Evolutionary conservation across 495 filamentous ascomycete species (phyloP), one percentile per base, ranked within the genome.

Genomic region (Xylaria acuta): DNA sequence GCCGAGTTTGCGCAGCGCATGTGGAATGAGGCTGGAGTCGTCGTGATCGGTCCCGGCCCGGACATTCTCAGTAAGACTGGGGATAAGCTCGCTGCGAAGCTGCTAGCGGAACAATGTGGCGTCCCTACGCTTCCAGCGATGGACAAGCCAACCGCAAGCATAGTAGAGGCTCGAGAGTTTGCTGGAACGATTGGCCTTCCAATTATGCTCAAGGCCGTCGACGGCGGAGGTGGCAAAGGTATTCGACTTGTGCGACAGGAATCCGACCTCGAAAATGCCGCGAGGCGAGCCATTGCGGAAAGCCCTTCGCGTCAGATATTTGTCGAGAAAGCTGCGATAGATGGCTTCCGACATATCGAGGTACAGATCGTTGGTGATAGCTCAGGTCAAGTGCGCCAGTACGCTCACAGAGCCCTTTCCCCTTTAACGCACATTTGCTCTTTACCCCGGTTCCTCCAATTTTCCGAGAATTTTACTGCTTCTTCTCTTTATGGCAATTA

Each of bases 281-380:
- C 83, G 38, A 79, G 82, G 64, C 78, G 82, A 59, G 85, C 77
- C 75, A 18, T 82, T 79, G 53, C 75, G 18, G 78, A 80, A 60
- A 77, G 75, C 59, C 78, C 78, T n/a, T 72, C 72, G 30, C 70
- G 59, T 20, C 68, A 69, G 36, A 72, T 70, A 5, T 80, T 79
- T 63, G 77, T 74, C 3, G 78, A 64, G 81, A 88, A 74, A 82
- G 85, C 77, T 77, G 85, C 67, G 73, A 78, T 69, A 76, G 84
- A 65, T 79, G 84, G 73, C 78, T 85, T 67, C 81, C 49, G 84
- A 41, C 88, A 90, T 75, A 77, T 90, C 20, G 88, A 90, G 69
- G 85, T 90, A 20, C 88, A 90, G 60, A 82, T 90, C 38, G 77
- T 90, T 43, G 88, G 88, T 30, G 88, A 90, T 79, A 87, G 86